phyloP scores from a whole-genome alignment of 495 filamentous ascomycete genomes.

The Evernia prunastri region DNA sequence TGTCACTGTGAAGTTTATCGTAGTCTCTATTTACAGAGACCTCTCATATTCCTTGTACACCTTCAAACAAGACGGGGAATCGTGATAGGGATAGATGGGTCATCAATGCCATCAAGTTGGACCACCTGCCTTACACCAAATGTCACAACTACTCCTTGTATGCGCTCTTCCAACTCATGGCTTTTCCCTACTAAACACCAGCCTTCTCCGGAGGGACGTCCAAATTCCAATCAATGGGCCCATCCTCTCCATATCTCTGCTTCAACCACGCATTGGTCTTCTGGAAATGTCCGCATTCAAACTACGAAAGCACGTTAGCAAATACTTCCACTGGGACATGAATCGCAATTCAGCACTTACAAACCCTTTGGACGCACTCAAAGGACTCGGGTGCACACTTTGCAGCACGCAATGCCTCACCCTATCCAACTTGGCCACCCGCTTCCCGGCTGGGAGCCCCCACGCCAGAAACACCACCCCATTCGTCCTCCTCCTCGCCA shows the following conservation, averaged over 20 bases:
- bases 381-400: slow-evolving; percentile 84
- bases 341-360: slow-evolving; percentile 32
- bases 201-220: slow-evolving; percentile 32
- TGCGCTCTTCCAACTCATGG: no score
- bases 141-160: no score
- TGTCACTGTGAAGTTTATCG: no score
- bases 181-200: slow-evolving; percentile 15
- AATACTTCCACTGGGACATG: not conserved
- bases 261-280: slow-evolving; percentile 86
- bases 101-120: not conserved
- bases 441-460: slow-evolving; percentile 72
- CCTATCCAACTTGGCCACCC: slow-evolving; percentile 62
- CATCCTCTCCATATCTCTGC: slow-evolving; percentile 65
- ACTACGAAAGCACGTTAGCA: slow-evolving; percentile 39
- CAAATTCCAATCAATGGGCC: slow-evolving; percentile 83
- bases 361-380: slow-evolving; percentile 75
- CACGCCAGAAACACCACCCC: slow-evolving; percentile 95
- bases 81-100: not conserved
- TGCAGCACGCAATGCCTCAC: slow-evolving; percentile 71
- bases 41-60: not conserved
- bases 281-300: slow-evolving; percentile 80
- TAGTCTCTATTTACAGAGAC: not conserved
- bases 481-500: slow-evolving; percentile 61
- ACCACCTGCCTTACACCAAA: not conserved
- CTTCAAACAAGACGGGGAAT: not conserved